Percentiles rank a stretch among this genome's conserved stretches.
These are phyloP conservation scores for Pichia californica DNA, from an alignment of 805 yeast species.

Conservation along the genomic window DNA sequence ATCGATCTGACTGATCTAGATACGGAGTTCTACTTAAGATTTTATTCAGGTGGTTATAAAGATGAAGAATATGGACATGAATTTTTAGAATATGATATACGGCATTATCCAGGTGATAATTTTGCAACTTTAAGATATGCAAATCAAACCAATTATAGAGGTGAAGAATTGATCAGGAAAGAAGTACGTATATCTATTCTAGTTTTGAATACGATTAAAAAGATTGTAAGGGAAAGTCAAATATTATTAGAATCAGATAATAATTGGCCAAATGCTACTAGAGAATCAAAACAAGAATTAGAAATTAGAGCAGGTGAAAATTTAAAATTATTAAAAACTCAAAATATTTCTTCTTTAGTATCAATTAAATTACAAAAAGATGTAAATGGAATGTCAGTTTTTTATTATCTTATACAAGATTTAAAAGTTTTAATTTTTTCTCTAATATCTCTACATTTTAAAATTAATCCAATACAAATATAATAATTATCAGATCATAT, in stretches of 20 bases:
- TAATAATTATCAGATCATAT: too few species aligned
- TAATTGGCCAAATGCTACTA: slow-evolving; percentile 35
- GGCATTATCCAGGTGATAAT: slow-evolving; percentile 10
- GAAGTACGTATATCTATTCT: slow-evolving; percentile 30
- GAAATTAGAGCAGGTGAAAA: slow-evolving; percentile 33
- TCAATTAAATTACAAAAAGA: slow-evolving; percentile 20
- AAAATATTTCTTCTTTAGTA: slow-evolving; percentile 21
- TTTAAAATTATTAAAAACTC: slow-evolving; percentile 31
- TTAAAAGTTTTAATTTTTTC: slow-evolving; percentile 38
- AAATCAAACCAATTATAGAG: slow-evolving; percentile 40
- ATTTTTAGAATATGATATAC: slow-evolving; percentile 29
- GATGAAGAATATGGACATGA: slow-evolving; percentile 36
- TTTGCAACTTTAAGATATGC: slow-evolving; percentile 30
- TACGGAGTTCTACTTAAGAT: slow-evolving; percentile 31
- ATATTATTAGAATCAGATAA: slow-evolving; percentile 34
- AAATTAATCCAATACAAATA: slow-evolving; percentile 3
- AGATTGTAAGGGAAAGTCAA: slow-evolving; percentile 33
- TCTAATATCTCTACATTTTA: slow-evolving; percentile 21
- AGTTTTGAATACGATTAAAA: slow-evolving; percentile 31
- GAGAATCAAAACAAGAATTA: slow-evolving; percentile 37
- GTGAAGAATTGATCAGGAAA: slow-evolving; percentile 36
- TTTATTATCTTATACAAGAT: slow-evolving; percentile 38
- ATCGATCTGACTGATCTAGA: not conserved
- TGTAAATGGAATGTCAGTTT: slow-evolving; percentile 39
- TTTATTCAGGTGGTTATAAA: slow-evolving; percentile 31